Base-by-base conservation (phyloP, 768 basidiomycete genomes). In the Podaxis sp. region DNA sequence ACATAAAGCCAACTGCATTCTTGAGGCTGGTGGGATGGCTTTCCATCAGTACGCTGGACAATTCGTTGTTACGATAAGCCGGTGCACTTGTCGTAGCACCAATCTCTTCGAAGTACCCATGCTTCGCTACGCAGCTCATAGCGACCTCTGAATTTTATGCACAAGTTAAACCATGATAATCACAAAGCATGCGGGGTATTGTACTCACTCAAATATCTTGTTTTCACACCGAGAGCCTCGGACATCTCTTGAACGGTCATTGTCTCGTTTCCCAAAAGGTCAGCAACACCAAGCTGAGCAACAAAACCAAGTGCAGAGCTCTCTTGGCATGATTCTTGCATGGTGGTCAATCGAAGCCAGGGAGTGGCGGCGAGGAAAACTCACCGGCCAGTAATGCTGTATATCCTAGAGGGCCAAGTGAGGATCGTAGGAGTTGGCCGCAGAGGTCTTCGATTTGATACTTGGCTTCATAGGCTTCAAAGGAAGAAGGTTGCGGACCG, bases 321-420 rank as follows among this genome's bases (percentile, higher is more conserved):
- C 38, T 60, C 59, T 33, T 60, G 59, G 24, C 59, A 60, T 11
- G 59, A 60, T 28, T 60, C 59, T 60, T 8, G 17, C 52, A 22
- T 13, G 26, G 3, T 15, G 26, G 13, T 49, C 17, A 49, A 30
- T 33, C 7, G 17, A 4, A 42, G 48, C 30, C 22, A 17, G n/a
- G 12, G 17, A 17, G 8, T 24, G 40, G 15, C 19, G 9, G 7
- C 17, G 11, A 52, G 12, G 12, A 15, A 26, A 2, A 52, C 59
- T 13, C 36, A 60, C 59, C 59, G 22, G 59, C 59, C 51, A 60
- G 30, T n/a, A 60, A 12, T 3, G 44, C 17, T 4, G 59, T 60
- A 26, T 60, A 60, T 3, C 11, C 49, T 28, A 40, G n/a, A 5
- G 59, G 59, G 30, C 51, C 59, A 9, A 52, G 33, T 2, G 39